Evolutionary conservation across 2,329 filamentous ascomycete species (phyloP).

Genomic region (Cladosporium phlei): DNA sequence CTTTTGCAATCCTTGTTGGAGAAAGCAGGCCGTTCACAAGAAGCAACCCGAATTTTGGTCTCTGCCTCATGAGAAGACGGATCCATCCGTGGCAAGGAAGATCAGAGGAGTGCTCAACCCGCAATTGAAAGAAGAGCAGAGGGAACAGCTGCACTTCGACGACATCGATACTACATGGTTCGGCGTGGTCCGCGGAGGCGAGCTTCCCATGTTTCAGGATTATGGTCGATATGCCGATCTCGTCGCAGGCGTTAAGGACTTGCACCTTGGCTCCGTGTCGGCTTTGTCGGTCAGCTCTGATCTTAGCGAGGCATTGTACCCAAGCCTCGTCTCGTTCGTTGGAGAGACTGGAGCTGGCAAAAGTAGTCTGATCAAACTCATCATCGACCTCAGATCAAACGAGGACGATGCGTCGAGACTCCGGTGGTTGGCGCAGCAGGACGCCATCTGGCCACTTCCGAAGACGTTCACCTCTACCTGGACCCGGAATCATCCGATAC

Average conservation of each 20-base stretch:
- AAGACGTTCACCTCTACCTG: conserved; percentile 47
- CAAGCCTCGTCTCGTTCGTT: conserved; percentile 33
- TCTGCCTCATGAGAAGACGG: conserved; percentile 36
- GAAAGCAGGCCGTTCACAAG: background rate
- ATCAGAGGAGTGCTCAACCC: conserved; percentile 28
- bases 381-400: conserved; percentile 40
- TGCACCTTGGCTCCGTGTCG: conserved; percentile 2
- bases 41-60: background rate
- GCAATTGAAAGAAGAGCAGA: conserved; percentile 25
- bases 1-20: conserved; percentile 5
- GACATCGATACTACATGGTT: conserved; percentile 40
- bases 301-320: conserved; percentile 23
- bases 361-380: conserved; percentile 47
- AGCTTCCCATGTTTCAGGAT: conserved; percentile 35
- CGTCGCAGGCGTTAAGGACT: conserved; percentile 34
- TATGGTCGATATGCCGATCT: conserved; percentile 43
- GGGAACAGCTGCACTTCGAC: conserved; percentile 32
- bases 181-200: conserved; percentile 28
- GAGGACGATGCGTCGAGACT: conserved; percentile 15
- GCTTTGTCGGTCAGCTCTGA: background rate
- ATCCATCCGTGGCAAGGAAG: conserved; percentile 24
- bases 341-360: conserved; percentile 43
- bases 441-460: conserved; percentile 40
- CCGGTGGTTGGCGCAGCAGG: conserved; percentile 16
- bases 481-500: conserved; percentile 39